These are phyloP conservation scores for Jamesozyma rosinii DNA, from an alignment of 805 yeast genomes.

Conservation along the genomic window DNA sequence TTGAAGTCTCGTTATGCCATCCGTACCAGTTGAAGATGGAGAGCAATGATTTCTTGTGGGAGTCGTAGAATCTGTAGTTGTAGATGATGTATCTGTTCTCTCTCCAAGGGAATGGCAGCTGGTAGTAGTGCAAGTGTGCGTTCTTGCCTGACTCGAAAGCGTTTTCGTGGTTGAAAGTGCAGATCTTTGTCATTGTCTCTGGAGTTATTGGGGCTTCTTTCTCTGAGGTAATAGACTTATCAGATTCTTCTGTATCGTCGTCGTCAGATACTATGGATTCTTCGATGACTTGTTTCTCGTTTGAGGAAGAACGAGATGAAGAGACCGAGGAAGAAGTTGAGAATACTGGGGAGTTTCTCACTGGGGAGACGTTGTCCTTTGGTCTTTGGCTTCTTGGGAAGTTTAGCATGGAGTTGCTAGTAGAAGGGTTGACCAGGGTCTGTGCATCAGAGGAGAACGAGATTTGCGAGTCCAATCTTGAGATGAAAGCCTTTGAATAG, in stretches of 20 bases:
- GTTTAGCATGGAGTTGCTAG: background rate
- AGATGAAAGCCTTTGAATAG: background rate
- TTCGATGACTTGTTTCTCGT: background rate
- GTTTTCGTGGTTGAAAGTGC: slow-evolving; percentile 39
- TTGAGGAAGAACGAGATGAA: slow-evolving; percentile 2
- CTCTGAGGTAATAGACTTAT: background rate
- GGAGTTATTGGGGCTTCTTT: no score
- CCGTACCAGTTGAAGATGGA: slow-evolving; percentile 43
- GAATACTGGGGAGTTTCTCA: background rate
- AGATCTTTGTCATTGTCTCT: no score
- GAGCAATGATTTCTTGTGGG: slow-evolving; percentile 48
- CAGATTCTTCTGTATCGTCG: background rate
- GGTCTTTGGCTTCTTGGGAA: background rate
- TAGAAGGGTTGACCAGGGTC: slow-evolving; percentile 12
- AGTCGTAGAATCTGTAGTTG: slow-evolving; percentile 76
- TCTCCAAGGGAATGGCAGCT: slow-evolving; percentile 86
- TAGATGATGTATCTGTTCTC: slow-evolving; percentile 77
- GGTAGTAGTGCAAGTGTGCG: slow-evolving; percentile 65
- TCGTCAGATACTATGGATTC: slow-evolving; percentile 1
- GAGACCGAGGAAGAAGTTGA: background rate
- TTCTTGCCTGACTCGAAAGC: slow-evolving; percentile 37
- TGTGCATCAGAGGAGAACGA: slow-evolving; percentile 15
- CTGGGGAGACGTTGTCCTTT: background rate
- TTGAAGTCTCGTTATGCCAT: slow-evolving; percentile 79
- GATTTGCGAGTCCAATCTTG: slow-evolving; percentile 8